Conservation (phyloP, 2,329 filamentous ascomycete species). For the Fusarium setosum region DNA sequence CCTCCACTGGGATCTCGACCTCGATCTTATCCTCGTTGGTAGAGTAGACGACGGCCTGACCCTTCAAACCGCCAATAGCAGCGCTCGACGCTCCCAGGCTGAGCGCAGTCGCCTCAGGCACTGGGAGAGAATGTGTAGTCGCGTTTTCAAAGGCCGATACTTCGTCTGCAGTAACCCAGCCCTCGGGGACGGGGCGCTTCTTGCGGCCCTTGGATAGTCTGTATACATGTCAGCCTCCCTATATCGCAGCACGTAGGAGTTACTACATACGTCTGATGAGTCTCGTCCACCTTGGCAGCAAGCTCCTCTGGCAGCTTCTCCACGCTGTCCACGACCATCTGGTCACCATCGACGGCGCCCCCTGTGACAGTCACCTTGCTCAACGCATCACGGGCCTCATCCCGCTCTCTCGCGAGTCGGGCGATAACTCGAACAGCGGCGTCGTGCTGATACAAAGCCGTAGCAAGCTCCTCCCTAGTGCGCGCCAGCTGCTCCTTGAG, state of each 20-base stretch:
- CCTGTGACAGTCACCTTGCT: slow-evolving; percentile 83
- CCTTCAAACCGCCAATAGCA: slow-evolving; percentile 80
- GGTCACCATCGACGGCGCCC: slow-evolving; percentile 73
- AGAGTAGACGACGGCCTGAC: slow-evolving; percentile 81
- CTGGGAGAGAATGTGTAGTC: slow-evolving; percentile 58
- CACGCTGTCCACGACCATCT: slow-evolving; percentile 88
- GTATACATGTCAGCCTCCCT: slow-evolving; percentile 22
- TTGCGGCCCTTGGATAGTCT: slow-evolving; percentile 90
- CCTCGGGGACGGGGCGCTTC: slow-evolving; percentile 87
- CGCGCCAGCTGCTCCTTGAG: slow-evolving; percentile 89
- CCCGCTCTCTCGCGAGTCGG: slow-evolving; percentile 87
- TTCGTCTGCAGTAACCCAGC: slow-evolving; percentile 82
- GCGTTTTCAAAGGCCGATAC: slow-evolving; percentile 64
- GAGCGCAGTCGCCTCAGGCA: slow-evolving; percentile 62
- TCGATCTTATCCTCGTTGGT: slow-evolving; percentile 75
- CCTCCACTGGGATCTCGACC: slow-evolving; percentile 73
- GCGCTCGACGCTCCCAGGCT: slow-evolving; percentile 70
- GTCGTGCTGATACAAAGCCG: slow-evolving; percentile 95
- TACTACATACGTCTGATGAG: slow-evolving; percentile 78
- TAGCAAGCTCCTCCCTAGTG: slow-evolving; percentile 92
- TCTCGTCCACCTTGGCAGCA: slow-evolving; percentile 79
- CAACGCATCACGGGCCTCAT: slow-evolving; percentile 90
- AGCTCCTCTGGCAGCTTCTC: slow-evolving; percentile 80
- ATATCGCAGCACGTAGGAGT: background rate
- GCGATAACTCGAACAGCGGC: slow-evolving; percentile 96